Evolutionary conservation across 2,329 filamentous ascomycete species (phyloP), one percentile per base, ranked within the genome.

Genomic region (Venturia asperata): DNA sequence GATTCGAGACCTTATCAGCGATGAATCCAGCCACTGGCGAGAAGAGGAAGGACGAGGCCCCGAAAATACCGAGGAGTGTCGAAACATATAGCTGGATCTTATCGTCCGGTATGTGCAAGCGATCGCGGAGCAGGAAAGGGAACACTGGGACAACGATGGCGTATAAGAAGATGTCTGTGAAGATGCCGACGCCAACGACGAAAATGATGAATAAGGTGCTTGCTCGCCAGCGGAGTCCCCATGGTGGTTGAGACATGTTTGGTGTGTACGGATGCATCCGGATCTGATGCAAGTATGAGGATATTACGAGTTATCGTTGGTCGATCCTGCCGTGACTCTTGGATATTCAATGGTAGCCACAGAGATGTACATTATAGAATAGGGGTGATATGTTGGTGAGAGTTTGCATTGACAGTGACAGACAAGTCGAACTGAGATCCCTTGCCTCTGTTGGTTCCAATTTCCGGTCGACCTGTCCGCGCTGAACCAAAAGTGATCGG

Each of bases 151-250:
- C 83, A 19, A 86, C 77, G 2, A 86, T 75, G 1, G 81, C 82
- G 70, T 86, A 86, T 1, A 86, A 77, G 70, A 86, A 86, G 15
- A 86, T 73, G 70, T 86, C 83, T 0, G 81, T 83, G 69, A 85
- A 85, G 1, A 83, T 77, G 55, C 80, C 82, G 24, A 83, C 73
- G 3, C 77, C 80, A 15, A 87, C 82, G 2, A 84, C 86, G 7
- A 78, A 73, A 47, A 85, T 72, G 68, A 87, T 85, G 75, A 87
- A 87, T 58, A 79, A 70, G 2, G 82, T 83, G 63, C 80, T 83
- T 13, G 83, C 85, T n/a, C 85, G 80, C 80, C 81, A 83, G 75
- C 72, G 67, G 3, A 83, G 71, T 10, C 55, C 64, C 39, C 55
- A 45, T 24, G 64, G 63, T 19, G 62, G 24, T n/a, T 62, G 60